Evolutionary conservation across 768 basidiomycete genomes (phyloP).

Genomic region (Boletus subparvulus): DNA sequence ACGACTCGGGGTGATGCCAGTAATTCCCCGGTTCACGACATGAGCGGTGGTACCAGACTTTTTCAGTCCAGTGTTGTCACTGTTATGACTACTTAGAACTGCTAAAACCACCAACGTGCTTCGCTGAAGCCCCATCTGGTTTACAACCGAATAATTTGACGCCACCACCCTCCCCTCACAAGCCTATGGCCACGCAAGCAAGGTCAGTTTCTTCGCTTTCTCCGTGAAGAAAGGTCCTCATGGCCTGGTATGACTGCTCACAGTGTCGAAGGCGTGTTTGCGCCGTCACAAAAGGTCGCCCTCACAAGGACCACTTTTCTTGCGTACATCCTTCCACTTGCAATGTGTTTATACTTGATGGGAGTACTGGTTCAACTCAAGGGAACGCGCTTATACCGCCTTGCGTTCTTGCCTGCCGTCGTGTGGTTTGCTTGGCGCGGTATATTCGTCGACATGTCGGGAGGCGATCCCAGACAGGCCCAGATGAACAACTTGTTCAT

Average conservation of each 20-base stretch:
- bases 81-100: too few relatives aligned
- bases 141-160: background rate
- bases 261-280: conserved; percentile 1
- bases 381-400: conserved; percentile 41
- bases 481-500: conserved; percentile 13
- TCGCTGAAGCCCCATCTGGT: background rate
- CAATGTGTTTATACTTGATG: conserved; percentile 46
- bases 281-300: conserved; percentile 1
- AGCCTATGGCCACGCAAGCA: background rate
- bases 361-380: conserved; percentile 50
- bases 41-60: background rate
- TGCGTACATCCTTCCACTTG: conserved; percentile 41
- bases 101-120: background rate
- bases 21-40: background rate
- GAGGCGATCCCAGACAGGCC: conserved; percentile 14
- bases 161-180: background rate
- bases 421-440: conserved; percentile 45
- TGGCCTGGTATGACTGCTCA: background rate
- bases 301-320: conserved; percentile 25
- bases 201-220: background rate
- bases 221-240: background rate
- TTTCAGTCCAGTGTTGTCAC: background rate
- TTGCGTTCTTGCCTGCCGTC: conserved; percentile 49
- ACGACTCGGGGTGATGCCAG: too few relatives aligned
- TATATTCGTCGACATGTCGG: conserved; percentile 23